Evolutionary conservation across 805 yeast species (phyloP), one percentile per base, ranked within the genome.

Genomic region (Lipomyces lipofer): DNA sequence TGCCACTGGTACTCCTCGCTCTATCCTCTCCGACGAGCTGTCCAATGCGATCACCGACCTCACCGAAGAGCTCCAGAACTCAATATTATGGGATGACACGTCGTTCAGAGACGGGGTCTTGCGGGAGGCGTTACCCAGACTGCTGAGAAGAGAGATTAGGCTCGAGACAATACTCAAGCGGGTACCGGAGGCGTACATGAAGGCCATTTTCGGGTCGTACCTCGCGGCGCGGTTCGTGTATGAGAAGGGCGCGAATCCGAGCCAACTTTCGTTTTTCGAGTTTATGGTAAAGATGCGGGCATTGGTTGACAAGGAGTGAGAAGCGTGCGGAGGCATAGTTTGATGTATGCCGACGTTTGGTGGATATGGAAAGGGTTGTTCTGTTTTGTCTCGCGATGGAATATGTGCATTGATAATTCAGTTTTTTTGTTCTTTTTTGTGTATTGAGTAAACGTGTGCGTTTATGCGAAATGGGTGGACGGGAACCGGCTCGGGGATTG

Each of bases 181-280:
- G 66, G 94, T 92, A 35, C 99, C 99, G 17, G 87, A 79, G 54
- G 80, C 95, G 49, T 94, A 92, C 70, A 76, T 92, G 69, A 84
- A 83, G 67, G 96, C 97, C 2, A 81, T 92, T 63, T 87, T 92
- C 67, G 95, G 96, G 43, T 85, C 94, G 32, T 85, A 82, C 67
- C 76, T 90, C 64, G 90, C 96, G 9, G 86, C 95, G 44, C 78
- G 85, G 44, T 90, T 86, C 71, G 95, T 90, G 51, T 90, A 90
- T 72, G 77, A 86, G 25, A 78, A 84, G 66, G 97, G 97, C 52
- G 76, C 83, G 55, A 88, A 82, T 58, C 82, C 92, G 43, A 88
- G 88, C 70, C 95, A 73, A 60, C 75, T 74, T 64, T 77, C 78
- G 10, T 74, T 74, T 65, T 74, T 72, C 58, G 78, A 74, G 62